Conservation (phyloP, 169 alveolate species). For the Blepharisma undulans region DNA sequence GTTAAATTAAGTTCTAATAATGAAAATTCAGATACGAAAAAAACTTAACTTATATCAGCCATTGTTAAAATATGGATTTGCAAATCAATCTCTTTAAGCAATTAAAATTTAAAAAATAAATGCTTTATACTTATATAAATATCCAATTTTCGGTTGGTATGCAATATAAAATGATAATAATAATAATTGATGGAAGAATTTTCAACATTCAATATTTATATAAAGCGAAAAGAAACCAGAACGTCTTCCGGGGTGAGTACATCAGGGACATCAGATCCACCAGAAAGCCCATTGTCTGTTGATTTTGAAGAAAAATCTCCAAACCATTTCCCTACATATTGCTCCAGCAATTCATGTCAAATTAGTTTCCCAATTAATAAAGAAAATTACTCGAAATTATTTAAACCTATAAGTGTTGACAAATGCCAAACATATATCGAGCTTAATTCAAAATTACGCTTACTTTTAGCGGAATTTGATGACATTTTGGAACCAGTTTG, state of each 20-base stretch:
- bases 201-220: not conserved
- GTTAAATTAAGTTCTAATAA: too few species aligned
- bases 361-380: not conserved
- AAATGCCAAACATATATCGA: not conserved
- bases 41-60: not conserved
- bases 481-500: not conserved
- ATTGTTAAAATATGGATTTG: not conserved
- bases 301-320: not conserved
- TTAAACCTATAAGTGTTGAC: not conserved
- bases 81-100: not conserved
- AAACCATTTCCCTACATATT: not conserved
- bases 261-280: not conserved
- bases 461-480: not conserved
- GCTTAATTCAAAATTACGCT: not conserved
- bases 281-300: not conserved
- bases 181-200: not conserved
- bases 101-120: too few species aligned
- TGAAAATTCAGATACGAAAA: not conserved
- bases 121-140: not conserved
- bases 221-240: not conserved
- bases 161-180: not conserved
- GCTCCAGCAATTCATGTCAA: not conserved
- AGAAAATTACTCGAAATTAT: not conserved
- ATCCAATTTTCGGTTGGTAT: not conserved
- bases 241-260: not conserved